Evolutionary conservation across 1,284 basidiomycete species (phyloP).

Genomic region (Ustilago tritici): DNA sequence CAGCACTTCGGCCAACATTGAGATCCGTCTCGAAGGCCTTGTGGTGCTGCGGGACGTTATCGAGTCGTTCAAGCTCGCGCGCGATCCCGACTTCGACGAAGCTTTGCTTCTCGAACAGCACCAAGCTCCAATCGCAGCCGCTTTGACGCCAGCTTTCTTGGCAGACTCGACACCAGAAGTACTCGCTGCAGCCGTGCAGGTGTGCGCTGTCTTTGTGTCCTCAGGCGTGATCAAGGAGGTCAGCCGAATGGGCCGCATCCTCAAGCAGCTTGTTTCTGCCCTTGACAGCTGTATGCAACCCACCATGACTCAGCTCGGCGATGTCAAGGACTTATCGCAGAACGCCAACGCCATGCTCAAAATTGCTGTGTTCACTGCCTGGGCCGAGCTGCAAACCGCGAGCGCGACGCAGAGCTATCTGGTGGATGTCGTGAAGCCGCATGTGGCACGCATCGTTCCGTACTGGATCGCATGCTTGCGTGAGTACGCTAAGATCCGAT

Average conservation of each 20-base stretch:
- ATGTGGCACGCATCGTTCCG: conserved; percentile 79
- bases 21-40: conserved; percentile 92
- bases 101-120: conserved; percentile 94
- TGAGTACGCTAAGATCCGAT: conserved; percentile 87
- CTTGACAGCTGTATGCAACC: conserved; percentile 80
- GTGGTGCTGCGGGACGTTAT: conserved; percentile 91
- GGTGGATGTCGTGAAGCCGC: conserved; percentile 83
- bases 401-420: conserved; percentile 82
- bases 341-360: conserved; percentile 95
- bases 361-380: conserved; percentile 91
- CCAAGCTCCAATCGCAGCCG: conserved; percentile 97
- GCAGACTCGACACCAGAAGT: conserved; percentile 96
- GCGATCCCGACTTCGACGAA: conserved; percentile 92
- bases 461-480: conserved; percentile 90
- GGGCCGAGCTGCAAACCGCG: conserved; percentile 91
- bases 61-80: conserved; percentile 85
- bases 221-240: conserved; percentile 95
- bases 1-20: conserved; percentile 92
- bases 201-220: conserved; percentile 94
- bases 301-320: conserved; percentile 85
- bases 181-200: conserved; percentile 87
- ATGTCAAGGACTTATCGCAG: conserved; percentile 86
- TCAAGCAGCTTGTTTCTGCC: conserved; percentile 82
- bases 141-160: conserved; percentile 96
- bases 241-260: conserved; percentile 88